Base-by-base conservation (phyloP, 139 green algal species). In the Chlorella ohadii region DNA sequence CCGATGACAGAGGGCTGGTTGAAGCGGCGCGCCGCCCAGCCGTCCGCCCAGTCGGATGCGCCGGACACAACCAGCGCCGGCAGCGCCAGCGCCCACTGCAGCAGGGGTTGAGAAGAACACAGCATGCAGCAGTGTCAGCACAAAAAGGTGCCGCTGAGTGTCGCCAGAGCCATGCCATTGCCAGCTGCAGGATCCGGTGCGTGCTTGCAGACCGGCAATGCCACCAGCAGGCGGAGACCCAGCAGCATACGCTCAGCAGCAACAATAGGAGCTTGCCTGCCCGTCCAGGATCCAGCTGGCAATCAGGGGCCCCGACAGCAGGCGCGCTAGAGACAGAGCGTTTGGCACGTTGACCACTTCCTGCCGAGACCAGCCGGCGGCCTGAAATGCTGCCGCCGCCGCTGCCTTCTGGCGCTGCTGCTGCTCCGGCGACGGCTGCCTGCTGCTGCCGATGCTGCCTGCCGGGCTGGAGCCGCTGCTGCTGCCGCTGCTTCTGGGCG, bases 31-130 rank as follows among this genome's bases (percentile, higher is more conserved):
- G 96, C 95, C 7, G 95, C 67, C 15, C 87, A 95, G 41, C 95
- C 95, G 73, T 98, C 95, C 0, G 92, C 75, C 95, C 95, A 98
- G 85, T 98, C 95, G 7, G 88, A 94, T 28, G 78, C 51, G 15
- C 78, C 90, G 7, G 91, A 84, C n/a, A 84, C 25, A 3, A 76
- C 79, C 33, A 91, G 38, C 0, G 56, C 72, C 22, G 87, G 71
- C 34, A 86, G 33, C 31, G 87, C 87, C 55, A 84, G 57, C 28
- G 44, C 22, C 86, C 81, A 90, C 64, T 86, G 63, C 70, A 17
- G 51, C 66, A 17, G 20, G 39, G 23, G 6, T 11, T 22, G 51
- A 25, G 38, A 19, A 41, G n/a, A 41, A 33, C 28, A 71, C 7
- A 27, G 51, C 51, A 59, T 4, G 44, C 44, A 51, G 9, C n/a